These are phyloP conservation scores for Tripterygium wilfordii DNA, from an alignment of 177 flowering plant genomes.

Conservation along the genomic window DNA sequence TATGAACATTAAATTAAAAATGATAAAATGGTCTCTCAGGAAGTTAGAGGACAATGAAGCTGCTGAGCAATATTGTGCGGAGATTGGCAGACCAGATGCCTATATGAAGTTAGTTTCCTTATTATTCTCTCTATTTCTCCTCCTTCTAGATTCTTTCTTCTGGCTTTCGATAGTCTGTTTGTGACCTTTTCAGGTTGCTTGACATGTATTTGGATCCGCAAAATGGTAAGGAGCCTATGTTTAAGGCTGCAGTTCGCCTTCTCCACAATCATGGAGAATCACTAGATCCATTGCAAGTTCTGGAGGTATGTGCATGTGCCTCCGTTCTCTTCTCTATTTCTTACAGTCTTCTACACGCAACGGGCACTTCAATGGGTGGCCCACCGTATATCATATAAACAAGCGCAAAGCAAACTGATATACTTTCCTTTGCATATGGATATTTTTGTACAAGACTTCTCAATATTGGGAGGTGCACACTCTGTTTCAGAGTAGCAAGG, in stretches of 20 bases:
- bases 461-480: no score
- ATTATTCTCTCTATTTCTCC: slow-evolving; percentile 12
- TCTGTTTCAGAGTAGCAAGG: no score
- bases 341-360: no score
- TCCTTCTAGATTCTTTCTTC: no score
- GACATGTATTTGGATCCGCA: slow-evolving; percentile 97
- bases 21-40: slow-evolving; percentile 45
- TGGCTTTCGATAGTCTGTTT: background rate
- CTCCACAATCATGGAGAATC: slow-evolving; percentile 97
- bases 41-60: slow-evolving; percentile 96
- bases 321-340: no score
- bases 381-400: no score
- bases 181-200: slow-evolving; percentile 53
- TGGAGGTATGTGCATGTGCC: no score
- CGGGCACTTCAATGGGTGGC: no score
- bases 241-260: slow-evolving; percentile 96
- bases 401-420: no score
- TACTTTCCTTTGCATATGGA: no score
- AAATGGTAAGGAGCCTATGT: slow-evolving; percentile 95
- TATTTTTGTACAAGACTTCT: no score
- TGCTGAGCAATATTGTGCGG: slow-evolving; percentile 92
- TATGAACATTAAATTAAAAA: no score
- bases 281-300: slow-evolving; percentile 86
- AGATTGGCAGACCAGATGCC: slow-evolving; percentile 96
- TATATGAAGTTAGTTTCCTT: slow-evolving; percentile 76